Evolutionary conservation across 2,329 filamentous ascomycete genomes (phyloP), one percentile per base, ranked within the genome.

Genomic region (Cyphellophora attinorum): DNA sequence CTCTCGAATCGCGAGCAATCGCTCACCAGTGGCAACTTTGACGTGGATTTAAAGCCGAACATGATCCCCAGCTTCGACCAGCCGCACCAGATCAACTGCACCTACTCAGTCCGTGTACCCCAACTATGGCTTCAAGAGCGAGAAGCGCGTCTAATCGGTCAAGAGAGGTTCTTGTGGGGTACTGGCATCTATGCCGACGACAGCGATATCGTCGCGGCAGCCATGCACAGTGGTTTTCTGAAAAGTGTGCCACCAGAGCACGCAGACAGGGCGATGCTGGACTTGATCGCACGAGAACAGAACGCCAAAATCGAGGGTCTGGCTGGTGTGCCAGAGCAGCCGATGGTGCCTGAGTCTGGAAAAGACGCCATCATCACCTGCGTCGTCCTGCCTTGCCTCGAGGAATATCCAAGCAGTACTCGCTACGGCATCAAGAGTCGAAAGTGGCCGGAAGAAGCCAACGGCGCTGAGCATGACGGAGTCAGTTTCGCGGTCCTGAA

Each of bases 161-260:
- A 76, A 5, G 74, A 85, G 19, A 74, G 81, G 13, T 83, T 84
- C 5, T 58, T 98, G 0, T 98, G 89, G 88, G 91, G 91, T 1
- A 91, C 85, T 0, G 88, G 93, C 23, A 73, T 98, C 5, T 96
- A 96, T 54, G 93, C 86, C 0, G 91, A 98, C 49, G 91, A 98
- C 58, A 94, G 86, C 0, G 91, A 98, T 53, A 77, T 91, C 1
- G 72, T 98, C 15, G 89, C 86, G 0, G 88, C 89, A 2, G 89
- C 88, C 40, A 89, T 98, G 29, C 91, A 98, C 56, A 79, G 79
- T 2, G 91, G 91, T 3, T 96, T 86, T 78, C 81, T 98, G 47
- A 78, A 80, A 27, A 89, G 89, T 19, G 85, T 88, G 49, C 94
- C 88, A 81, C 68, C 76, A 4, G 77, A 86, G 5, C 81, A 85